Conservation (phyloP, 2,329 filamentous ascomycete genomes). For the Madurella mycetomatis region DNA sequence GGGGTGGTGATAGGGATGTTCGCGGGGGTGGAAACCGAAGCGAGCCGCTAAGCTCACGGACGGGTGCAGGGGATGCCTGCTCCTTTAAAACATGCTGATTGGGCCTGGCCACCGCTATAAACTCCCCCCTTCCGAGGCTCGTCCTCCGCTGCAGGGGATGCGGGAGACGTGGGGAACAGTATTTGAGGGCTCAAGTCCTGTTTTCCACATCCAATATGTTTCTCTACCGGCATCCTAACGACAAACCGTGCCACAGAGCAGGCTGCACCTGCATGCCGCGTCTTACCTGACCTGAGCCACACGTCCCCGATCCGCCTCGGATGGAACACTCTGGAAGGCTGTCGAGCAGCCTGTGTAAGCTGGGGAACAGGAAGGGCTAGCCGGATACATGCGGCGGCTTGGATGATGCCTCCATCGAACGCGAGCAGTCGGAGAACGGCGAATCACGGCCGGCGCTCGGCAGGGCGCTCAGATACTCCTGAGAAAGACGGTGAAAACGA, state of each 20-base stretch:
- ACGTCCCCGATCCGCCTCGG: neutral
- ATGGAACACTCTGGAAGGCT: conserved; percentile 14
- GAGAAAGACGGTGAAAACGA: neutral
- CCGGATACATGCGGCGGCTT: conserved; percentile 1
- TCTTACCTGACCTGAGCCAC: too few species aligned
- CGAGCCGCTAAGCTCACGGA: conserved; percentile 11
- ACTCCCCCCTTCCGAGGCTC: neutral
- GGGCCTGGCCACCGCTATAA: conserved; percentile 7
- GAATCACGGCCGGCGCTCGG: conserved; percentile 7
- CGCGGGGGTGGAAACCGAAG: conserved; percentile 8
- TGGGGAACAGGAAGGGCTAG: neutral
- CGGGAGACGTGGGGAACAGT: conserved; percentile 12
- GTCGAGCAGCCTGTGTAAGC: conserved; percentile 10
- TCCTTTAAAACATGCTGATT: neutral
- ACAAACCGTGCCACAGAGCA: neutral
- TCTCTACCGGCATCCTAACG: neutral
- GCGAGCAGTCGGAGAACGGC: neutral
- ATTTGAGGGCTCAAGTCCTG: neutral
- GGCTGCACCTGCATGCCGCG: neutral
- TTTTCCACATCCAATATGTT: neutral
- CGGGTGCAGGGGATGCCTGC: conserved; percentile 6
- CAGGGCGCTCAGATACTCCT: neutral
- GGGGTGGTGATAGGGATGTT: conserved; percentile 2
- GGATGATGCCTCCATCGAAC: conserved; percentile 3
- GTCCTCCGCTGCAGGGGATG: neutral